Percentiles rank a stretch among this genome's conserved stretches.
phyloP scores from a whole-genome alignment of 129 eudicot genomes.

The Flaveria robusta region DNA sequence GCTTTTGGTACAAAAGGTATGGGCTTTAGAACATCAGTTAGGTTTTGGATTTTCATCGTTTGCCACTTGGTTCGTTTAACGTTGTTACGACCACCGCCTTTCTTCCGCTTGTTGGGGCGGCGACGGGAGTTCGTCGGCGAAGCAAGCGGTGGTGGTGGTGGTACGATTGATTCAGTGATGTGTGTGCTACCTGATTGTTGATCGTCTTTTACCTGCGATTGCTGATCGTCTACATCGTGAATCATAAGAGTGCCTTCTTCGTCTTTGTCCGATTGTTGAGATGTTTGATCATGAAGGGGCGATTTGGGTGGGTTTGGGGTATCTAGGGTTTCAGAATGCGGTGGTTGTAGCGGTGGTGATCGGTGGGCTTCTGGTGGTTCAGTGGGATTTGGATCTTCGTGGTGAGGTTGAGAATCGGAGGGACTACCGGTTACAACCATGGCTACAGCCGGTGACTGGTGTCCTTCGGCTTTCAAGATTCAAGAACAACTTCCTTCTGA shows the following conservation, averaged over 20 bases:
- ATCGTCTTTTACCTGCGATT: not conserved
- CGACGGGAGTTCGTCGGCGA: conserved; percentile 31
- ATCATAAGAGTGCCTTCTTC: not conserved
- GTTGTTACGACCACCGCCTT: conserved; percentile 31
- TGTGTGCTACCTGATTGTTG: too few species aligned
- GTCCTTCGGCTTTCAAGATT: not conserved
- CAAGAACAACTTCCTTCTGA: not conserved
- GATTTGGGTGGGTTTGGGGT: conserved; percentile 26
- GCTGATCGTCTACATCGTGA: conserved; percentile 25
- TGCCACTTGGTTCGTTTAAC: conserved; percentile 26
- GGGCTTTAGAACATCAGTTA: conserved; percentile 38
- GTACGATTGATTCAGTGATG: too few species aligned
- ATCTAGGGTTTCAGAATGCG: conserved; percentile 32
- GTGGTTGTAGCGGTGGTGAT: not conserved
- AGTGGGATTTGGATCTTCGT: conserved; percentile 17
- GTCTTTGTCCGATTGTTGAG: conserved; percentile 31
- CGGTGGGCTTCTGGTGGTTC: conserved; percentile 7
- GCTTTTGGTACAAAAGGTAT: conserved; percentile 58
- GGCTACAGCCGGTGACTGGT: conserved; percentile 7
- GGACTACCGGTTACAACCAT: conserved; percentile 24
- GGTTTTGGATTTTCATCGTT: conserved; percentile 39
- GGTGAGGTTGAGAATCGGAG: conserved; percentile 18
- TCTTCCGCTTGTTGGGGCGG: conserved; percentile 35
- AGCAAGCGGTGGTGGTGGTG: conserved; percentile 1
- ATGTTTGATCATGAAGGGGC: not conserved